Percentiles rank a stretch among this genome's conserved stretches.
phyloP scores from a whole-genome alignment of 129 eudicot genomes.

The Erigeron canadensis region DNA sequence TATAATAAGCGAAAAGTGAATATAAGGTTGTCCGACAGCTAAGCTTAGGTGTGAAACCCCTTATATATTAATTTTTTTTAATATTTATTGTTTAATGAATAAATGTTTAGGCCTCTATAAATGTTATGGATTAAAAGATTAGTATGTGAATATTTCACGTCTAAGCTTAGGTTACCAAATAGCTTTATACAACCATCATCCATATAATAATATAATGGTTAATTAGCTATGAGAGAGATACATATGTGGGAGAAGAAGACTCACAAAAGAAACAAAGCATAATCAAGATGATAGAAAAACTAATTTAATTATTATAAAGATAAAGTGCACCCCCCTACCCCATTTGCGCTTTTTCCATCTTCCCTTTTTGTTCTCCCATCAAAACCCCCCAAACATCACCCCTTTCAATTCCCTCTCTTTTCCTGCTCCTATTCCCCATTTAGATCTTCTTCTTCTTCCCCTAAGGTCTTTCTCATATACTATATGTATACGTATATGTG shows the following conservation, averaged over 20 bases:
- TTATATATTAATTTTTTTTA: too few relatives aligned
- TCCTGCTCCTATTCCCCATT: slow-evolving; percentile 22
- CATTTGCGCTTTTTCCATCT: slow-evolving; percentile 53
- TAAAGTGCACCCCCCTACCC: slow-evolving; percentile 48
- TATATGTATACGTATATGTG: neutral
- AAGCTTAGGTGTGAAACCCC: too few relatives aligned
- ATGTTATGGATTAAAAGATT: too few relatives aligned
- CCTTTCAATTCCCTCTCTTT: slow-evolving; percentile 40
- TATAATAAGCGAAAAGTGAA: too few relatives aligned
- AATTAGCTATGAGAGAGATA: slow-evolving; percentile 29
- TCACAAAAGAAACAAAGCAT: slow-evolving; percentile 54
- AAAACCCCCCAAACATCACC: slow-evolving; percentile 50
- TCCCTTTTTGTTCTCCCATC: slow-evolving; percentile 59
- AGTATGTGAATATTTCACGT: too few relatives aligned
- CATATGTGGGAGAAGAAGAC: slow-evolving; percentile 32
- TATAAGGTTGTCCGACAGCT: too few relatives aligned
- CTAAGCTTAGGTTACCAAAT: too few relatives aligned
- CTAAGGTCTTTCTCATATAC: slow-evolving; percentile 35
- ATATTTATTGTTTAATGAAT: too few relatives aligned
- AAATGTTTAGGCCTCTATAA: too few relatives aligned
- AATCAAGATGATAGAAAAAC: slow-evolving; percentile 34
- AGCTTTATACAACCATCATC: neutral
- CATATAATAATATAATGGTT: neutral
- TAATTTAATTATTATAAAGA: slow-evolving; percentile 48
- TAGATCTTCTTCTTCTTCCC: slow-evolving; percentile 33